A percentile compares a stretch with the other conserved stretches of the same genome.
phyloP scores from a whole-genome alignment of 2,329 filamentous ascomycete species.

The Clarireedia hainanense region DNA sequence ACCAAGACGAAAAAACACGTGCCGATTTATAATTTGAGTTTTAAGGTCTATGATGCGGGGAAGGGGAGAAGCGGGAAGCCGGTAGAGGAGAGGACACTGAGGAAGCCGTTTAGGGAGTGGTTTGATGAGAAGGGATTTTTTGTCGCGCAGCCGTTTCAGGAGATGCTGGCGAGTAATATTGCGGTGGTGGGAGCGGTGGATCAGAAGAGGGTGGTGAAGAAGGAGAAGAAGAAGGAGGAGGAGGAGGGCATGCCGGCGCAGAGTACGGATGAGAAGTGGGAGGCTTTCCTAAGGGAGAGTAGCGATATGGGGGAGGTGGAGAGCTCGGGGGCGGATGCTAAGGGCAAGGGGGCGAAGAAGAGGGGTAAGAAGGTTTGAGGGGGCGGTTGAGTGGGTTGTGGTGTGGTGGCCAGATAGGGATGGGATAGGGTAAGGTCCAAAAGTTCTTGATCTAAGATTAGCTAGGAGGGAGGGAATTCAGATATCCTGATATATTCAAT shows the following conservation, averaged over 20 bases:
- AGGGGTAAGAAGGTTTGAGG: conserved; percentile 24
- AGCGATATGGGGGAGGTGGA: conserved; percentile 10
- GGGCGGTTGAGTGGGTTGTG: neutral
- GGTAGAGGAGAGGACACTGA: conserved; percentile 38
- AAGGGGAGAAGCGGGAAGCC: conserved; percentile 11
- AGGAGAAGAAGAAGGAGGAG: conserved; percentile 11
- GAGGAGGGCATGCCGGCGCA: conserved; percentile 11
- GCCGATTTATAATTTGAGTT: conserved; percentile 69
- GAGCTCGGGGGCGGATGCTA: conserved; percentile 11
- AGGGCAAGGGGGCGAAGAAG: conserved; percentile 19
- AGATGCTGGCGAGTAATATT: conserved; percentile 63
- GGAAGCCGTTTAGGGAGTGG: conserved; percentile 64
- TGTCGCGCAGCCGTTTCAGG: conserved; percentile 68
- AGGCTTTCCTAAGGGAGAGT: conserved; percentile 26
- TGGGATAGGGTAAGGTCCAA: too few relatives aligned
- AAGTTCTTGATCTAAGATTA: too few relatives aligned
- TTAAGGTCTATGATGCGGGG: conserved; percentile 40
- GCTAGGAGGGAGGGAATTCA: too few relatives aligned
- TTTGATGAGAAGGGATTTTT: conserved; percentile 69
- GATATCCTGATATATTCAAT: too few relatives aligned
- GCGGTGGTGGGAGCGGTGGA: conserved; percentile 59
- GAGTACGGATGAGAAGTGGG: conserved; percentile 28
- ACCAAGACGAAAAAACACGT: conserved; percentile 71
- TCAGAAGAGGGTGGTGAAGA: conserved; percentile 43
- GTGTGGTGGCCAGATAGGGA: too few relatives aligned